Percentiles rank a stretch among this genome's conserved stretches.
Evolutionary conservation across 768 basidiomycete genomes (phyloP).

Genomic region (Hemileccinum rubropunctum): DNA sequence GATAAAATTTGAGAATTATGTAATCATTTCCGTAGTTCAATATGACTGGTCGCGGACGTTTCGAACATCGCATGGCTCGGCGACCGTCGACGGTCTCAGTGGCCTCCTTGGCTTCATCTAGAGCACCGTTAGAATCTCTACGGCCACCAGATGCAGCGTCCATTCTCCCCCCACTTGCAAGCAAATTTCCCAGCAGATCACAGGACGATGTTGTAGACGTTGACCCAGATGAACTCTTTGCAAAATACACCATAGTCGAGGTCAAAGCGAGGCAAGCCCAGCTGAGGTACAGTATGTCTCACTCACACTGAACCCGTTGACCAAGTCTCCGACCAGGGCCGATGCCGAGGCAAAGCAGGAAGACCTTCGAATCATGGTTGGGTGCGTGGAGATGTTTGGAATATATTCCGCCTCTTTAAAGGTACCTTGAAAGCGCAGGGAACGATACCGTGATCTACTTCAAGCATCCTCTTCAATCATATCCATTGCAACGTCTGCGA

Average conservation of each 20-base stretch:
- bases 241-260: conserved; percentile 66
- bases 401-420: conserved; percentile 23
- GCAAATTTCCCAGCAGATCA: conserved; percentile 12
- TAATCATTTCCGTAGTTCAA: conserved; percentile 11
- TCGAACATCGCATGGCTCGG: conserved; percentile 35
- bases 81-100: conserved; percentile 37
- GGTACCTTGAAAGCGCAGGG: conserved; percentile 63
- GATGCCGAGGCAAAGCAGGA: conserved; percentile 89
- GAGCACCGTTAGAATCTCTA: conserved; percentile 7
- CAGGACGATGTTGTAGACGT: conserved; percentile 29
- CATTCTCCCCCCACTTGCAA: conserved; percentile 2
- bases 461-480: conserved; percentile 87
- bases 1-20: conserved; percentile 14
- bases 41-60: not conserved
- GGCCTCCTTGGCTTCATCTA: conserved; percentile 24
- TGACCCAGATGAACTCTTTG: conserved; percentile 74
- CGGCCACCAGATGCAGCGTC: conserved; percentile 7
- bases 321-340: conserved; percentile 40
- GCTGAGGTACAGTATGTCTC: conserved; percentile 48
- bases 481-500: conserved; percentile 66
- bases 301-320: not conserved
- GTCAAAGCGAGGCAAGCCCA: conserved; percentile 66
- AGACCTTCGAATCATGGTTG: conserved; percentile 86
- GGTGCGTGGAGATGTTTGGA: conserved; percentile 53
- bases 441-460: conserved; percentile 84